Base-by-base conservation (phyloP, 2,329 filamentous ascomycete species). In the Aspergillus fructus region DNA sequence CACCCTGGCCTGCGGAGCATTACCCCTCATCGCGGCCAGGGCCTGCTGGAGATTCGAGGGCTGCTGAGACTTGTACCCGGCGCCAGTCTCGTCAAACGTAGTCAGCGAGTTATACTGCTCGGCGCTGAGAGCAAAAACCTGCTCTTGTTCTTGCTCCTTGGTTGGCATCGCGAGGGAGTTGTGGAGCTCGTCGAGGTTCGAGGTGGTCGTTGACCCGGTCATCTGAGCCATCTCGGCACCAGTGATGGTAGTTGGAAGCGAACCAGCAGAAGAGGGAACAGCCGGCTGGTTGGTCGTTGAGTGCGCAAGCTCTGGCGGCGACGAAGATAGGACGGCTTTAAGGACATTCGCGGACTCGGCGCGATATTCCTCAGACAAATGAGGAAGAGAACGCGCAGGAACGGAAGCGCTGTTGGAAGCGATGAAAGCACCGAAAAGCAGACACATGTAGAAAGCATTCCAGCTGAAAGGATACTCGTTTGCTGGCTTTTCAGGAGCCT, bases 381-480 rank as follows among this genome's bases (percentile, higher is more conserved):
- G 69, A 8, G 77, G 76, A 34, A 78, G 87, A 64, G 86, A 85
- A 40, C 87, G 85, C 42, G 75, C 65, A 4, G 76, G 66, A n/a
- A 83, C 79, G 19, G 87, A 81, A 45, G 86, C 85, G 65, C 86
- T 86, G 77, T 93, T 96, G 33, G 93, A 97, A 61, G 94, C 89
- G 66, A 97, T 92, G 71, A 97, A 96, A 53, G 94, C 94, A 71
- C 94, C 94, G 63, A 96, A 93, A 54, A 99, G 89, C 71, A 99
- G 89, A 66, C 97, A 89, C 91, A 97, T 96, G 89, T 74, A 97
- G 83, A 68, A 97, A 78, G 68, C 91, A 85, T 79, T 79, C 77
- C 77, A 79, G 69, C 77, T 79, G 68, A 79, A 78, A 51, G 91
- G 90, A 68, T 93, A 90, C 65, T 91, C 88, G 60, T 87, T 81